A percentile compares a stretch with the other conserved stretches of the same genome.
Evolutionary conservation across 345 rosid genomes (phyloP).

Genomic region (Isatis tinctoria): DNA sequence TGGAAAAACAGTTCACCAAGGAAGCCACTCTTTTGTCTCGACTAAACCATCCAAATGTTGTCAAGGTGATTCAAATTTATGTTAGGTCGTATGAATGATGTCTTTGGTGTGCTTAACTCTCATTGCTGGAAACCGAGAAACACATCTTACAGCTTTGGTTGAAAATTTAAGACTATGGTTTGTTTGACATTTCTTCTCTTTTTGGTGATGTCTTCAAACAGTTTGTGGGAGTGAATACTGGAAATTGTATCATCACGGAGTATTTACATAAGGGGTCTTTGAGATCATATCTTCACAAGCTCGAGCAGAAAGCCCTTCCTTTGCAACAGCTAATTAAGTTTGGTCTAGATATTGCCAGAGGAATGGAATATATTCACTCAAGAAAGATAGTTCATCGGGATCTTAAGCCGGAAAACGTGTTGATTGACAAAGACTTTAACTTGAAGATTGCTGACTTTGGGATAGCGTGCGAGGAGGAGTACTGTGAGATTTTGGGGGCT

Average conservation of each 20-base stretch:
- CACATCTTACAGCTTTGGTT: background rate
- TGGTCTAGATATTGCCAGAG: constrained; percentile 75
- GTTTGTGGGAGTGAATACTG: constrained; percentile 56
- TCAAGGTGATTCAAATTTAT: constrained; percentile 49
- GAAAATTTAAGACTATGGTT: background rate
- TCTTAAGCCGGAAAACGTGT: constrained; percentile 82
- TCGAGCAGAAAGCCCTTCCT: constrained; percentile 55
- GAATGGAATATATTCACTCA: constrained; percentile 81
- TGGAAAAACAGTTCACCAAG: constrained; percentile 62
- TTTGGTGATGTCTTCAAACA: constrained; percentile 21
- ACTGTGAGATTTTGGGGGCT: constrained; percentile 55
- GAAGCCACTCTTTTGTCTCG: constrained; percentile 71
- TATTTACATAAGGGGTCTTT: constrained; percentile 49
- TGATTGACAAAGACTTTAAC: constrained; percentile 54
- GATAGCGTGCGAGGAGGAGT: constrained; percentile 71
- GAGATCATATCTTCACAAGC: constrained; percentile 74
- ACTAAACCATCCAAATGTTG: constrained; percentile 60
- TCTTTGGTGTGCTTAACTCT: background rate
- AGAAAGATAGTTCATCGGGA: constrained; percentile 79
- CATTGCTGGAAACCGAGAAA: too few species aligned
- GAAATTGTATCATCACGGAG: constrained; percentile 55
- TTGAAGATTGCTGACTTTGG: constrained; percentile 88
- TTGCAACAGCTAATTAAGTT: constrained; percentile 43
- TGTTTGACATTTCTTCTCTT: background rate
- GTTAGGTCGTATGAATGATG: background rate